A percentile compares a stretch with the other conserved stretches of the same genome.
Evolutionary conservation across 306 rosid species (phyloP).

Genomic region (Acacia confusa): DNA sequence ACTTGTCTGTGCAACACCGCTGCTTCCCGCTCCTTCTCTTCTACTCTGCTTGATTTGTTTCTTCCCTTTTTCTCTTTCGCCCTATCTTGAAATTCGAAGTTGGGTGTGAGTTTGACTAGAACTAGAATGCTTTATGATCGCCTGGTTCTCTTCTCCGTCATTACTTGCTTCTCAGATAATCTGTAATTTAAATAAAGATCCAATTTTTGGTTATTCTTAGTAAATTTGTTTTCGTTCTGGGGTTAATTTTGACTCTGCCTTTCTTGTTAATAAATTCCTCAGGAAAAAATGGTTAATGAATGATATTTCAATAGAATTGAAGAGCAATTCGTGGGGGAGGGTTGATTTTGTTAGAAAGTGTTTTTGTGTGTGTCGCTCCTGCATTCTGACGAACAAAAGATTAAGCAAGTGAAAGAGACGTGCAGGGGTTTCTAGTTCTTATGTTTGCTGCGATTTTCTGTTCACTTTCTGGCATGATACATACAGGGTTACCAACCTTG

Average conservation of each 20-base stretch:
- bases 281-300: not conserved
- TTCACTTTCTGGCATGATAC: not conserved
- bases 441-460: slow-evolving; percentile 10
- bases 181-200: not conserved
- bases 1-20: slow-evolving; percentile 11
- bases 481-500: not conserved
- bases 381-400: not conserved
- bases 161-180: not conserved
- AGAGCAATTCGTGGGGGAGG: not conserved
- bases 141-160: not conserved
- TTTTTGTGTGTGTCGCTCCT: not conserved
- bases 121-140: not conserved
- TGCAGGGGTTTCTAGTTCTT: not conserved
- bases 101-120: not conserved
- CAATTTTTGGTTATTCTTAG: not conserved
- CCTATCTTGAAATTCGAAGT: not conserved
- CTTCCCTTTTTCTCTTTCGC: not conserved
- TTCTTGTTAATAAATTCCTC: not conserved
- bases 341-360: not conserved
- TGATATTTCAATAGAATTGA: not conserved
- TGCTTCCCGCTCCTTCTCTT: not conserved
- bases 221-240: not conserved
- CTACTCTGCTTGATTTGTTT: not conserved
- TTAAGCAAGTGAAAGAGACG: not conserved
- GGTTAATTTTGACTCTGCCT: not conserved